Base-by-base conservation (phyloP, 2,329 filamentous ascomycete genomes). In the Onygenales sp. region DNA sequence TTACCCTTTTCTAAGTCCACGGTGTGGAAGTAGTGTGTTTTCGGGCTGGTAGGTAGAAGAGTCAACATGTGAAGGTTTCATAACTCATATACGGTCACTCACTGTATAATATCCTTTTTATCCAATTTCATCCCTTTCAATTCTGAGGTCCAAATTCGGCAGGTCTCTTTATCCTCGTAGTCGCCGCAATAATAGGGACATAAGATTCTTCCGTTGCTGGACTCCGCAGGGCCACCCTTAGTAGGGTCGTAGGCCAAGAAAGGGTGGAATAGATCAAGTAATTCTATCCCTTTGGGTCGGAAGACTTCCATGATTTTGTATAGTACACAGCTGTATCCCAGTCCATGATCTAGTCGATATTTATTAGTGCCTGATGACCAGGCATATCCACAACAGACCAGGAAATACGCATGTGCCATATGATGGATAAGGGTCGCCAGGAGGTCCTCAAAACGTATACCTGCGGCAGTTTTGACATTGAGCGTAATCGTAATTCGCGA, bases 371-470 rank as follows among this genome's bases (percentile, higher is more conserved):
- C 31, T n/a, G 36, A 11, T 33, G 33, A 13, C 46, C 34, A 17
- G 13, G 40, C 21, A 33, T n/a, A 32, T n/a, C 55, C 58, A 36
- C 58, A 60, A 40, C 58, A 60, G 17, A 56, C 53, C 13, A 60
- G 52, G 32, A 57, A 60, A 46, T 60, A 60, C 4, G 58, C 58
- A 51, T 60, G 58, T 13, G 49, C 49, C 58, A 60, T 58, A 40
- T 58, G 58, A 42, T 60, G 58, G 37, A 60, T 55, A 6, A 60
- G 50, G 5, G 7, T 42, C 7, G 42, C 36, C 10, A 56, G 4
- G 51, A 51, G 34, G 31, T 17, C 42, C 9, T n/a, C 7, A 14
- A 9, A n/a, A 17, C 3, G 27, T 5, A 6, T 42, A 39, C 6
- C 8, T 4, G 21, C 21, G 3, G 21, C 3, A 27, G 21, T 27